These are phyloP conservation scores for Neofusicoccum parvum DNA, from an alignment of 2,329 filamentous ascomycete species.

Conservation along the genomic window DNA sequence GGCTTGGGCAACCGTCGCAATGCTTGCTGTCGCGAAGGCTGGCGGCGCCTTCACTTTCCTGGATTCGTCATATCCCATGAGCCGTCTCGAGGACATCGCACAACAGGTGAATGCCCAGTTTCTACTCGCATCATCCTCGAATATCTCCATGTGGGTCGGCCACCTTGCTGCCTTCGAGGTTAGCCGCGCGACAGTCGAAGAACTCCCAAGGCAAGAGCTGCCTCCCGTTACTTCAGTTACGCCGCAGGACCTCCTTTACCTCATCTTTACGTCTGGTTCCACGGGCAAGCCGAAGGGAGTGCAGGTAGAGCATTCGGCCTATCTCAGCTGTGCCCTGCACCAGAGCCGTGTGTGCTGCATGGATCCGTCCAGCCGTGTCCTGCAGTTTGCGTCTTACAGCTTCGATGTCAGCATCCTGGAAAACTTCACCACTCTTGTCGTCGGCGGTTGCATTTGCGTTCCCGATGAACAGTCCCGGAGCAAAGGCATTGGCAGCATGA, in stretches of 20 bases:
- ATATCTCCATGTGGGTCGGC: background rate
- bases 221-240: slow-evolving; percentile 14
- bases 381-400: slow-evolving; percentile 40
- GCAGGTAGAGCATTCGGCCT: slow-evolving; percentile 33
- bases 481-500: slow-evolving; percentile 53
- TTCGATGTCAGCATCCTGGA: slow-evolving; percentile 38
- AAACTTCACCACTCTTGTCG: slow-evolving; percentile 36
- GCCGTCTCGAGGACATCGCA: slow-evolving; percentile 3
- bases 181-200: background rate
- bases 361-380: slow-evolving; percentile 31
- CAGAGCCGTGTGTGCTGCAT: slow-evolving; percentile 33
- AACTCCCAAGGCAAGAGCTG: background rate
- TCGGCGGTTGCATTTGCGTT: slow-evolving; percentile 46
- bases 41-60: slow-evolving; percentile 81
- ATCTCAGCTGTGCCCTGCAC: slow-evolving; percentile 17
- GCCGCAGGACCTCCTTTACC: slow-evolving; percentile 22
- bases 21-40: slow-evolving; percentile 73
- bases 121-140: background rate
- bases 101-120: background rate
- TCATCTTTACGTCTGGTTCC: background rate
- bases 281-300: slow-evolving; percentile 34
- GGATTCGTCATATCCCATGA: slow-evolving; percentile 44
- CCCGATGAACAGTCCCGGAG: slow-evolving; percentile 46
- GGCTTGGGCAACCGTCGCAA: slow-evolving; percentile 68
- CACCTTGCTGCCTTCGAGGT: background rate